phyloP scores from a whole-genome alignment of 805 yeast genomes.

The Yamadazyma olivae region DNA sequence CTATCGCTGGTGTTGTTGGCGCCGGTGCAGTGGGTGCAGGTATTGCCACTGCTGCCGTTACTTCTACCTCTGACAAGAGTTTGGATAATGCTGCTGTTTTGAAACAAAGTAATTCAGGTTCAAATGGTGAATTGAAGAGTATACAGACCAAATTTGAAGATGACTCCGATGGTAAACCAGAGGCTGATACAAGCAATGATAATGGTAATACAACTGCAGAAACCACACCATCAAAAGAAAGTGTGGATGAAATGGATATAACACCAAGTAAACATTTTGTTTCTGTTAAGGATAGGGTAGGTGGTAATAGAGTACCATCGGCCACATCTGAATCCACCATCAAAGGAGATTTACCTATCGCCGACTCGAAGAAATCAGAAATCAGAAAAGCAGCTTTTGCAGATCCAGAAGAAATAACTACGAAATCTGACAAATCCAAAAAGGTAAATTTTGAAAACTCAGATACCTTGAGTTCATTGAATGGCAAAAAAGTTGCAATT shows the following conservation, averaged over 20 bases:
- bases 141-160: constrained; percentile 26
- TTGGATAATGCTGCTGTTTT: too few relatives aligned
- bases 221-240: constrained; percentile 27
- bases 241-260: constrained; percentile 8
- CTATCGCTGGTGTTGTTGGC: constrained; percentile 1
- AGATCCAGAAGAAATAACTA: too few relatives aligned
- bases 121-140: neutral
- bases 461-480: too few relatives aligned
- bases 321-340: constrained; percentile 11
- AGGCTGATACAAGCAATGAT: constrained; percentile 17
- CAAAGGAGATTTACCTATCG: too few relatives aligned
- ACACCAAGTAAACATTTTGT: too few relatives aligned
- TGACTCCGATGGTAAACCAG: neutral
- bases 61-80: neutral
- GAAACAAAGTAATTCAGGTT: neutral
- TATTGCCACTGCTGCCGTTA: constrained; percentile 6
- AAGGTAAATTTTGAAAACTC: neutral
- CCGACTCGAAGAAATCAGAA: too few relatives aligned
- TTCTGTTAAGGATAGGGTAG: constrained; percentile 7
- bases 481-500: constrained; percentile 6
- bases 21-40: constrained; percentile 10
- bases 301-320: constrained; percentile 12
- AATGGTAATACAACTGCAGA: constrained; percentile 24
- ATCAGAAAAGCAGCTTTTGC: too few relatives aligned
- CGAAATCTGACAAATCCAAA: too few relatives aligned